Evolutionary conservation across 2,329 filamentous ascomycete species (phyloP), one percentile per base, ranked within the genome.

Genomic region (Trichophyton benhamiae): DNA sequence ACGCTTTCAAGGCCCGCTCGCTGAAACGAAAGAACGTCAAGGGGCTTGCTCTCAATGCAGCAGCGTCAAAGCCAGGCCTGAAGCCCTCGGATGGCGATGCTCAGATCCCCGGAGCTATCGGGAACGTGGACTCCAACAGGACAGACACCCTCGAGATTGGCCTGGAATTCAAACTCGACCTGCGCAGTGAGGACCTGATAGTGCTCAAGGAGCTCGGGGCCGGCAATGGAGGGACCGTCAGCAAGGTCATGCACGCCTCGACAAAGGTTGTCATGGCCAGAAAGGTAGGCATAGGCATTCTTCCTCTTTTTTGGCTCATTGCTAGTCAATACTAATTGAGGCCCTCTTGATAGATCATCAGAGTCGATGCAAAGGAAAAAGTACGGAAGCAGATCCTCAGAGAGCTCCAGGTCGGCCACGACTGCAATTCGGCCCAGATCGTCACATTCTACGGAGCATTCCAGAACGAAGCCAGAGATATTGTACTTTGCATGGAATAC

Each of bases 401-500:
- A 72, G 94, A 99, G 75, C 83, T 99, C 59, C 91, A 96, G 72
- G 96, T 99, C 67, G 97, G 97, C 86, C 91, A 96, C 72, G 90
- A 95, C 70, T 99, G 94, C 76, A 94, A 96, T 71, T 96, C 89
- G 22, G 89, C 94, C 64, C 91, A 95, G 74, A 97, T 99, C 70
- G 94, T 99, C 63, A 96, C 88, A 60, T 99, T 96, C 75, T 97
- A 97, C 71, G 94, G 94, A 63, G 94, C 94, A 42, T 99, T 97
- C 72, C 83, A 97, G 71, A 97, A 96, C 72, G 89, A 95, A 71
- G 91, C 91, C 64, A 92, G 95, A 72, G 94, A 99, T 77, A 95
- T 99, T 63, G 95, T 97, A 68, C 92, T 99, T 87, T 99, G 94
- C 75, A 99, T 99, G 94, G 94, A 99, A 75, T 97, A 99, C 73